A percentile compares a stretch with the other conserved stretches of the same genome.
phyloP scores from a whole-genome alignment of 768 basidiomycete genomes.

The Melanogaster broomeanus region DNA sequence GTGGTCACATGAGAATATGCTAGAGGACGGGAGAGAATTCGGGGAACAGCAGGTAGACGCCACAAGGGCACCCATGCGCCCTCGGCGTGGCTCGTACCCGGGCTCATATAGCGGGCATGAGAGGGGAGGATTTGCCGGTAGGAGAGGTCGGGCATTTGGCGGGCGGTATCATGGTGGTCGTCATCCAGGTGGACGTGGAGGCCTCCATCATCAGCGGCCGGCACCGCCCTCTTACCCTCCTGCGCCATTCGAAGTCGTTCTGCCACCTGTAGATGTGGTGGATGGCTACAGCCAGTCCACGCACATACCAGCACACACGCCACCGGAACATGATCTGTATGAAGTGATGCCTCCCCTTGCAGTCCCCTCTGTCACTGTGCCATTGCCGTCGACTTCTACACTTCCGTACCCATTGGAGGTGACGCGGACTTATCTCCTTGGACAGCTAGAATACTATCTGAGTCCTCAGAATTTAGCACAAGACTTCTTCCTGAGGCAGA shows the following conservation, averaged over 20 bases:
- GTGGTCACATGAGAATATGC: constrained; percentile 28
- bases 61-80: constrained; percentile 22
- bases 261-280: constrained; percentile 25
- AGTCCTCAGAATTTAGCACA: constrained; percentile 88
- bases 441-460: constrained; percentile 90
- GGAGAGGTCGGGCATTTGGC: constrained; percentile 39
- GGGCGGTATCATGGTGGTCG: constrained; percentile 41
- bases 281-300: constrained; percentile 32
- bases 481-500: constrained; percentile 79
- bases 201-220: constrained; percentile 35
- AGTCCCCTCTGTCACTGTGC: constrained; percentile 34
- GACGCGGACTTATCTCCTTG: constrained; percentile 68
- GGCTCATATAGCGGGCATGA: constrained; percentile 34
- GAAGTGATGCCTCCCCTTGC: constrained; percentile 22
- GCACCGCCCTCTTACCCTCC: constrained; percentile 35
- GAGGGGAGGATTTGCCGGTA: constrained; percentile 29
- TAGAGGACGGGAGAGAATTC: constrained; percentile 21
- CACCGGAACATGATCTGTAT: constrained; percentile 32
- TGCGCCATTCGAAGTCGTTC: constrained; percentile 31
- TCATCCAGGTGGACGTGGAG: constrained; percentile 31
- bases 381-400: constrained; percentile 43
- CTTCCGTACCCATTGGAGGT: constrained; percentile 63
- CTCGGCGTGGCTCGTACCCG: constrained; percentile 35
- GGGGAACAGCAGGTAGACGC: constrained; percentile 26
- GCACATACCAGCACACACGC: constrained; percentile 27